These are phyloP conservation scores for Teunomyces cretensis DNA, from an alignment of 805 yeast genomes.

Conservation along the genomic window DNA sequence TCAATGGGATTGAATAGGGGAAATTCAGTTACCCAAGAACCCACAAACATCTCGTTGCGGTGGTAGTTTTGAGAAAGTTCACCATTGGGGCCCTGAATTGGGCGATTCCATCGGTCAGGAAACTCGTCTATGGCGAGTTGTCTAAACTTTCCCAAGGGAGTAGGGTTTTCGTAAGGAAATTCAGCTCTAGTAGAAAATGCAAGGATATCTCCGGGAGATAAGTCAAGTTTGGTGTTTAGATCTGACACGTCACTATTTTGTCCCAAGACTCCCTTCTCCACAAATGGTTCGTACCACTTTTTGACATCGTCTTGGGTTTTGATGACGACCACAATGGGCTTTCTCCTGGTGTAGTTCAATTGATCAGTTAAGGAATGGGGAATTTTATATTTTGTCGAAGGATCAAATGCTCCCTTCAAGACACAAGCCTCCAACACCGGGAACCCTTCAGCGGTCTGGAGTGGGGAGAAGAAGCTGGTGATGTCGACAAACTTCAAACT, in stretches of 20 bases:
- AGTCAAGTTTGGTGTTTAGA: constrained; percentile 28
- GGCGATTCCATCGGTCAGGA: constrained; percentile 53
- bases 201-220: constrained; percentile 69
- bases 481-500: constrained; percentile 50
- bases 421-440: constrained; percentile 77
- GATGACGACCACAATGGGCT: constrained; percentile 58
- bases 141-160: constrained; percentile 86
- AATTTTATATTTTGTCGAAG: constrained; percentile 22
- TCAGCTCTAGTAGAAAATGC: constrained; percentile 75
- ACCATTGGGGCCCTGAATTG: constrained; percentile 17
- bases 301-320: constrained; percentile 36
- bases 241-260: constrained; percentile 14
- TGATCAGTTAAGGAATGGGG: constrained; percentile 41
- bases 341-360: constrained; percentile 52
- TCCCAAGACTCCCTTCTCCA: constrained; percentile 27
- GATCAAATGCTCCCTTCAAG: constrained; percentile 47
- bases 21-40: constrained; percentile 86
- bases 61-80: constrained; percentile 15
- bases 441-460: constrained; percentile 40
- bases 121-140: constrained; percentile 63
- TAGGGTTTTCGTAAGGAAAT: constrained; percentile 84
- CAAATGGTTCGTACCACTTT: constrained; percentile 44
- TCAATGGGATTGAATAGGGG: constrained; percentile 86
- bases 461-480: constrained; percentile 34
- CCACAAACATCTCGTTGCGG: constrained; percentile 48